These are phyloP conservation scores for Fusarium sp. DNA, from an alignment of 2,329 filamentous ascomycete species.

Conservation along the genomic window DNA sequence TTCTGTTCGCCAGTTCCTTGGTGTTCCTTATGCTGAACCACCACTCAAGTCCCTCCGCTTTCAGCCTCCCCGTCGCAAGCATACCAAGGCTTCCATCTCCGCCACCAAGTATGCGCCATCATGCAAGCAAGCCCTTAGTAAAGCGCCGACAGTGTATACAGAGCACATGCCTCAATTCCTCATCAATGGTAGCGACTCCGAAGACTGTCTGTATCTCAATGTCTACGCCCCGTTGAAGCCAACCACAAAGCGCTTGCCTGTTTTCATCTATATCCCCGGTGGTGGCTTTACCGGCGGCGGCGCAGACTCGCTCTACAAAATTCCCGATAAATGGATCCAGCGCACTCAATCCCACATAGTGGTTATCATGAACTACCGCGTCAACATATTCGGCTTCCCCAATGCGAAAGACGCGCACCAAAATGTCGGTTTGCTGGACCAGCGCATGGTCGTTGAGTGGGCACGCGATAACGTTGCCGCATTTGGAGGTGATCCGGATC, in stretches of 20 bases:
- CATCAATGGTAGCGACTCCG: constrained; percentile 10
- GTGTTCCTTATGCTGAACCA: constrained; percentile 13
- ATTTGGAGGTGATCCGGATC: not conserved
- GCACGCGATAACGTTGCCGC: constrained; percentile 2
- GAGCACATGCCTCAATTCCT: constrained; percentile 18
- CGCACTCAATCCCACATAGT: constrained; percentile 20
- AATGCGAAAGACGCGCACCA: constrained; percentile 12
- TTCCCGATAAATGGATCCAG: constrained; percentile 18
- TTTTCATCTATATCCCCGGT: constrained; percentile 19
- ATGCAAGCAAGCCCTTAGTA: constrained; percentile 18
- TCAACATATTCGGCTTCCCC: constrained; percentile 20
- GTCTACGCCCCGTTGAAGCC: constrained; percentile 10
- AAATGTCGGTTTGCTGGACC: constrained; percentile 11
- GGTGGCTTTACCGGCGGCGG: constrained; percentile 15
- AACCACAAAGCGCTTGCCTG: not conserved
- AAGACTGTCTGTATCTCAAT: constrained; percentile 23
- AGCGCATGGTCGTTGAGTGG: constrained; percentile 28
- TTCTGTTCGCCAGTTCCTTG: constrained; percentile 14
- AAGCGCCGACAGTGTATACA: constrained; percentile 9
- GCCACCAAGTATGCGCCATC: constrained; percentile 16
- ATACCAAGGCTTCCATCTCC: not conserved
- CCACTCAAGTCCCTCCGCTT: constrained; percentile 19
- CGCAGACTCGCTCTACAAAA: constrained; percentile 15
- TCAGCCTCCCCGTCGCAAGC: constrained; percentile 11
- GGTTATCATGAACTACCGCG: constrained; percentile 20